Base-by-base conservation (phyloP, 2,329 filamentous ascomycete species). In the Colletotrichum tabaci region DNA sequence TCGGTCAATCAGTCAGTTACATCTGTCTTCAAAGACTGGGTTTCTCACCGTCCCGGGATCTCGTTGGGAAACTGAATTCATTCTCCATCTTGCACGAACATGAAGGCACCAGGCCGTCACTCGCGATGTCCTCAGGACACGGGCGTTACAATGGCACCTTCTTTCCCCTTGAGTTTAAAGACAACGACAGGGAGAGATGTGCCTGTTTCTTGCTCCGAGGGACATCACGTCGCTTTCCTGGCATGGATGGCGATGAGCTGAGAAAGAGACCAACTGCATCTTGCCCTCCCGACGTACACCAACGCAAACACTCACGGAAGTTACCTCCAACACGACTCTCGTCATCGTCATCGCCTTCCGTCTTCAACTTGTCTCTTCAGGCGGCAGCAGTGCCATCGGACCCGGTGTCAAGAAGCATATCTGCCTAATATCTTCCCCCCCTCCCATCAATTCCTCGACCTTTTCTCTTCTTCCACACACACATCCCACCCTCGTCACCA, bases 401-500 rank as follows among this genome's bases (percentile, higher is more conserved):
- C 40, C 30, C 26, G 23, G 1, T 23, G n/a, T 55, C 42, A 10
- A 13, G 26, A 65, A 13, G n/a, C 52, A 71, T 38, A 61, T 61
- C 35, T 61, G 44, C 26, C 8, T 35, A 9, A 2, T 35, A 9
- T 35, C n/a, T 2, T 2, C 38, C 26, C 3, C 3, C 42, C 6
- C n/a, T 10, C 53, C 52, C 16, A 6, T 47, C 13, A n/a, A 44
- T 21, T 42, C 53, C 21, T 23, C 53, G 4, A 52, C 35, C n/a
- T 55, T 21, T 47, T 44, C 46, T 58, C 18, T 61, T 52, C 63
- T 58, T 49, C 50, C 56, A 61, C 9, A 47, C 23, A 61, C 68
- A 64, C 52, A 73, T 60, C 60, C 40, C 61, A 8, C 40, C 21
- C 62, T 50, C 66, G 23, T 49, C 61, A 55, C 18, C 38, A 49